Evolutionary conservation across 2,329 filamentous ascomycete genomes (phyloP), one percentile per base, ranked within the genome.

Genomic region (Niveomyces coronatus): DNA sequence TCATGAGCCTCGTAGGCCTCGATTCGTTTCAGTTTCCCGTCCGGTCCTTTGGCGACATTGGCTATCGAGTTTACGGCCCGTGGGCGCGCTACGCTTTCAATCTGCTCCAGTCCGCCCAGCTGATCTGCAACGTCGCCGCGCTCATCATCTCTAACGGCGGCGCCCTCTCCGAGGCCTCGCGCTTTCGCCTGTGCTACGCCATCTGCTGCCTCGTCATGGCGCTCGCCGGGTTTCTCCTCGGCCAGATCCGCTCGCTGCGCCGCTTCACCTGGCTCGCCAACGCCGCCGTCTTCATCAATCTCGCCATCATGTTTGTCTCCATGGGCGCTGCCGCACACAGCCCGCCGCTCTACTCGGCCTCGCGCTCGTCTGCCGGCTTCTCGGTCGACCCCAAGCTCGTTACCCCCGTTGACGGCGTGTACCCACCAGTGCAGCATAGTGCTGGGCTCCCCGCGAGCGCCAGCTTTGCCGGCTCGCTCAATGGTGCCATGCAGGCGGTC

Each of bases 191-290:
- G 9, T 76, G 71, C 56, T 76, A 69, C 50, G 60, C 66, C 28
- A 62, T 67, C 8, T 74, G 70, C 46, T 62, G 65, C 10, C 48
- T 74, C 15, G 56, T 76, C 13, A 72, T 69, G 46, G 62, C 64
- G 35, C 47, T 65, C 9, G 59, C 58, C 6, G 72, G 74, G 13
- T 70, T 74, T 41, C 19, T 73, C 9, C 44, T 75, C 4, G 69
- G 69, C 3, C 72, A 76, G 46, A 68, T 78, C 31, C 62, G 74
- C 6, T 75, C 70, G 0, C 57, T 78, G 23, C 64, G 71, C 47
- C 55, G 60, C 9, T 70, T 71, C 36, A 67, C 68, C 4, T 75
- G 68, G 65, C 51, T 77, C 1, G 70, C 72, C 11, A 76, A 74
- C 44, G 47, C 67, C 13, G 64, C 70, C 2, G 65, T 77, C 9